Percentiles rank a stretch among this genome's conserved stretches.
Conservation (phyloP, 495 filamentous ascomycete genomes). For the Xylaria castorea region DNA sequence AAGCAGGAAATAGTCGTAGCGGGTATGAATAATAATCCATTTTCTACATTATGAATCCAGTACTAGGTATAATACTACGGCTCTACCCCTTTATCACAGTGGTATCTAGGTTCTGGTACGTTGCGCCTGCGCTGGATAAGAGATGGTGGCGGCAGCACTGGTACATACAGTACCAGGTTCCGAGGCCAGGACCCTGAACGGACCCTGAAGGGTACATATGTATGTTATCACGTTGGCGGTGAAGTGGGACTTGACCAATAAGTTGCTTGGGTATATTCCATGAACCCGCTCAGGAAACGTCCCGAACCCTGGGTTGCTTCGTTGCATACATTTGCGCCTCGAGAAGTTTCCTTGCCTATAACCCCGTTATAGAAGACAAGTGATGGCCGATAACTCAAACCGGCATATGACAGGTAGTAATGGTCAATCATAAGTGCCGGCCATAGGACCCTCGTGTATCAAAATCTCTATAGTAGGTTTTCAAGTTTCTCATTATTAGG, state of each 20-base stretch:
- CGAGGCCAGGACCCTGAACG: not conserved
- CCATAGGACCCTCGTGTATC: not conserved
- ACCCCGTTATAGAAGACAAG: not conserved
- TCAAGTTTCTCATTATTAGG: not conserved
- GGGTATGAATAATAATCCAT: not conserved
- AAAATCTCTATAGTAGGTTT: not conserved
- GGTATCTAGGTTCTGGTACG: not conserved
- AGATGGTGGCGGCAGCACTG: conserved; percentile 14
- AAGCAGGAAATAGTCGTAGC: not conserved
- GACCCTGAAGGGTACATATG: conserved; percentile 21
- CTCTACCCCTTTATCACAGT: not conserved
- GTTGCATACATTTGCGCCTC: not conserved
- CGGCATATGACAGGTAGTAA: conserved; percentile 20
- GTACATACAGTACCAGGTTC: conserved; percentile 1
- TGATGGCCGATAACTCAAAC: not conserved
- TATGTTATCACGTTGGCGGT: conserved; percentile 23
- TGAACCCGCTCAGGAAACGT: conserved; percentile 17
- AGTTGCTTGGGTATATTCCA: not conserved
- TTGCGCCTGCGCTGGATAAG: not conserved
- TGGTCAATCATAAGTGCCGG: not conserved
- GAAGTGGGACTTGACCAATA: conserved; percentile 7
- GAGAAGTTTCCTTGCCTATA: not conserved
- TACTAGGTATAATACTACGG: not conserved
- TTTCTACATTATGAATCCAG: not conserved
- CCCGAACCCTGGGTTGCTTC: conserved; percentile 15